These are phyloP conservation scores for Vicia villosa DNA, from an alignment of 306 rosid genomes.

Conservation along the genomic window DNA sequence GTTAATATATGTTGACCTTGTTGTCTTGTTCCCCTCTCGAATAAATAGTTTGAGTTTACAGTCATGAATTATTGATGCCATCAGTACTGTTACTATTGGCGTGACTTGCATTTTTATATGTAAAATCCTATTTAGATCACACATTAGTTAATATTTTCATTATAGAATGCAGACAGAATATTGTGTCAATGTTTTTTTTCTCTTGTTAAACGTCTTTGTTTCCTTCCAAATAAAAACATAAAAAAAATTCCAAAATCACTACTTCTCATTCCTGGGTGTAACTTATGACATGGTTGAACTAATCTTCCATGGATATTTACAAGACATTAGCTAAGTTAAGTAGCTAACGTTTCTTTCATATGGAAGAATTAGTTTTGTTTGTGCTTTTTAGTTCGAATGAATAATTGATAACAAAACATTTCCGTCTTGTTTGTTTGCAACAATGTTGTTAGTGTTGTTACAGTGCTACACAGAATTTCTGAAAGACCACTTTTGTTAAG, in stretches of 20 bases:
- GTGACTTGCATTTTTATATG: background rate
- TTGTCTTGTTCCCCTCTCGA: conserved; percentile 10
- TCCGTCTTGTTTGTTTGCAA: conserved; percentile 3
- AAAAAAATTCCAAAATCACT: conserved; percentile 17
- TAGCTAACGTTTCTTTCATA: background rate
- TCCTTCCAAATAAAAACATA: conserved; percentile 3
- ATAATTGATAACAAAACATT: conserved; percentile 4
- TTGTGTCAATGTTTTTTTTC: background rate
- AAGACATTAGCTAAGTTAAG: conserved; percentile 22
- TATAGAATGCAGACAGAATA: background rate
- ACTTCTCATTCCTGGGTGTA: background rate
- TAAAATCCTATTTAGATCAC: conserved; percentile 5
- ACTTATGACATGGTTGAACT: background rate
- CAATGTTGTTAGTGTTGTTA: background rate
- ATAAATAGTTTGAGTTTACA: conserved; percentile 18
- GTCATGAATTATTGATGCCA: background rate
- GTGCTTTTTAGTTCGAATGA: background rate
- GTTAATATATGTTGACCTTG: background rate
- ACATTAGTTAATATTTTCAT: conserved; percentile 9
- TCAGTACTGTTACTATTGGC: background rate
- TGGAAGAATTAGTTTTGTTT: conserved; percentile 4
- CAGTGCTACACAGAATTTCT: background rate
- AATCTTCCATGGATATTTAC: conserved; percentile 3
- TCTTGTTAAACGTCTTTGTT: background rate
- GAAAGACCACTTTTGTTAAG: background rate